These are phyloP conservation scores for Casuarina glauca DNA, from an alignment of 306 rosid species.

Conservation along the genomic window DNA sequence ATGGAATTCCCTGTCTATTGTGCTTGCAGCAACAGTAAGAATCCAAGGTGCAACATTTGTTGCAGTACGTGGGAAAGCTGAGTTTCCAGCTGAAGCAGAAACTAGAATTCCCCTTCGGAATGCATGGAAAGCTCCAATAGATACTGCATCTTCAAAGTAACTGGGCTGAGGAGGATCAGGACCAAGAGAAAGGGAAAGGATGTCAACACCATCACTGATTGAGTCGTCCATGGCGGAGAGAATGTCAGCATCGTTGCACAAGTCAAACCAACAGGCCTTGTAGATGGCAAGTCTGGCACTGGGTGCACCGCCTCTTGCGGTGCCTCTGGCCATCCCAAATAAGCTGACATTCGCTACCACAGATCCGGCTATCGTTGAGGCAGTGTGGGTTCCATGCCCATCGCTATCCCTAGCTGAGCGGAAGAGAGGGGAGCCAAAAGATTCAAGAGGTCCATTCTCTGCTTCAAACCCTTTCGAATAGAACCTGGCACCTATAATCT, in stretches of 20 bases:
- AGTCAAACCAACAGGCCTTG: slow-evolving; percentile 5
- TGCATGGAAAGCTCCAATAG: slow-evolving; percentile 5
- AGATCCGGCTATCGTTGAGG: not conserved
- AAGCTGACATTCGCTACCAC: not conserved
- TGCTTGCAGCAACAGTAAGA: slow-evolving; percentile 12
- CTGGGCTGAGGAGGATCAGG: not conserved
- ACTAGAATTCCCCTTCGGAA: not conserved
- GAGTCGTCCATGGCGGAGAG: slow-evolving; percentile 13
- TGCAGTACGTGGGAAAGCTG: not conserved
- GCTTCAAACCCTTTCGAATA: not conserved
- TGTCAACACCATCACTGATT: slow-evolving; percentile 15
- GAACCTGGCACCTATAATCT: slow-evolving; percentile 13
- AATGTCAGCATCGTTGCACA: not conserved
- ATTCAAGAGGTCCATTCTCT: not conserved
- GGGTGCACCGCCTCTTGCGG: slow-evolving; percentile 17
- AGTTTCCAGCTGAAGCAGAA: slow-evolving; percentile 9
- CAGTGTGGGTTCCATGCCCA: slow-evolving; percentile 21
- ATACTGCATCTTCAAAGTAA: not conserved
- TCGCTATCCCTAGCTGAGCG: not conserved
- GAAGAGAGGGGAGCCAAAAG: not conserved
- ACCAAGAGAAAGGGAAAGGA: slow-evolving; percentile 11
- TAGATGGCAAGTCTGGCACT: not conserved
- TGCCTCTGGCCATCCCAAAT: not conserved
- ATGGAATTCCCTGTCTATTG: not conserved
- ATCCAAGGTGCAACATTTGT: slow-evolving; percentile 4